A percentile compares a stretch with the other conserved stretches of the same genome.
phyloP scores from a whole-genome alignment of 805 yeast species.

The Aciculoconidium aculeatum region DNA sequence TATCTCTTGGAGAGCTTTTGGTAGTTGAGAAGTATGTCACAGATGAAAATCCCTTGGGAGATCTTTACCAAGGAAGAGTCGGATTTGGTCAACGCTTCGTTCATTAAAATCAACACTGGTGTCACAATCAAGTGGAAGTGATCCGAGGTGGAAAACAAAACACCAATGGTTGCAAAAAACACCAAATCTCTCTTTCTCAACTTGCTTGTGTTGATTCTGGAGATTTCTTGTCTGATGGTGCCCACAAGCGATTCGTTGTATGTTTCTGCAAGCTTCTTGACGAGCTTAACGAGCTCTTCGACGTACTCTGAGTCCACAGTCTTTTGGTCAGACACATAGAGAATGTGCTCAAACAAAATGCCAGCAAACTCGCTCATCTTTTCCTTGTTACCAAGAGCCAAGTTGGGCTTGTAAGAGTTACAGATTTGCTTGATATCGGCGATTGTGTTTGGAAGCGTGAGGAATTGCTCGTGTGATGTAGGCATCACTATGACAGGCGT shows the following conservation, averaged over 20 bases:
- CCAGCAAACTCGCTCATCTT: constrained; percentile 58
- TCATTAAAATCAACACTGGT: constrained; percentile 69
- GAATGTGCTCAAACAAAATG: constrained; percentile 56
- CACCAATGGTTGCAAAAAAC: constrained; percentile 66
- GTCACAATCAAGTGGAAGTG: constrained; percentile 89
- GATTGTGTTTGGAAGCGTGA: constrained; percentile 24
- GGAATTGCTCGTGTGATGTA: constrained; percentile 22
- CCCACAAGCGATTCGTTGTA: constrained; percentile 61
- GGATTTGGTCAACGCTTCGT: constrained; percentile 47
- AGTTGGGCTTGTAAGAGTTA: constrained; percentile 62
- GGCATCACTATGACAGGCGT: constrained; percentile 23
- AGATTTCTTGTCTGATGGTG: constrained; percentile 52
- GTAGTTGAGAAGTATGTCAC: constrained; percentile 60
- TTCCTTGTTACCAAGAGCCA: constrained; percentile 78
- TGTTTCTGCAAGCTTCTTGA: constrained; percentile 58
- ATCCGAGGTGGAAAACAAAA: constrained; percentile 88
- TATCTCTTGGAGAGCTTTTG: constrained; percentile 77
- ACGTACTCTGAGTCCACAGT: constrained; percentile 15
- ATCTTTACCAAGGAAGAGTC: constrained; percentile 32
- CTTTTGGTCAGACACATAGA: constrained; percentile 42
- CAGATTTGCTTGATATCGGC: constrained; percentile 46
- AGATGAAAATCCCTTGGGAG: constrained; percentile 59
- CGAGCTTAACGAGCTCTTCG: constrained; percentile 38
- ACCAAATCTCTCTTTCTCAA: constrained; percentile 46
- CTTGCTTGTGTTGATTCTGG: constrained; percentile 30